Evolutionary conservation across 2,329 filamentous ascomycete genomes (phyloP).

Genomic region (Colletotrichum melonis): DNA sequence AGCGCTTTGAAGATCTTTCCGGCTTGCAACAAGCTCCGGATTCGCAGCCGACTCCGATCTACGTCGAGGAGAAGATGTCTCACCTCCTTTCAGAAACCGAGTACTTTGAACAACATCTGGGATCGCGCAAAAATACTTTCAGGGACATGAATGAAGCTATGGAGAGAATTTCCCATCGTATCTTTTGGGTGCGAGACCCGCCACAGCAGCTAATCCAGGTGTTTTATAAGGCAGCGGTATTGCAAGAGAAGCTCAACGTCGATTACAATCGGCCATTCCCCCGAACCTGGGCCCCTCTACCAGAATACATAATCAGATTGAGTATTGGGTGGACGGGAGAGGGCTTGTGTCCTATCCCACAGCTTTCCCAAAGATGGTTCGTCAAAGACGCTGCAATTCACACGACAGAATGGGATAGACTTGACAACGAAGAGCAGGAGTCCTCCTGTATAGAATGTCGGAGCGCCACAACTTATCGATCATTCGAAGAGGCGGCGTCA

Average conservation of each 20-base stretch:
- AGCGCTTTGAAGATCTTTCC: not conserved
- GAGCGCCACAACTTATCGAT: no score
- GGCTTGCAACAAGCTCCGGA: not conserved
- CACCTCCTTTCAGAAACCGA: not conserved
- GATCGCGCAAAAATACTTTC: not conserved
- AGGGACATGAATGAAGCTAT: not conserved
- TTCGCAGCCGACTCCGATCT: not conserved
- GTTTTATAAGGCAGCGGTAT: not conserved
- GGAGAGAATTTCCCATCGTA: not conserved
- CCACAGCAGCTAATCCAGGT: not conserved
- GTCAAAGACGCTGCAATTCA: not conserved
- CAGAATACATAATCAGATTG: no score
- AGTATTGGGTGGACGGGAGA: no score
- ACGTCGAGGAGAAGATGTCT: not conserved
- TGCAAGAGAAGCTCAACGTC: not conserved
- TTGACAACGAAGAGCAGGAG: accelerated
- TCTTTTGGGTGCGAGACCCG: not conserved
- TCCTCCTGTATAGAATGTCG: not conserved
- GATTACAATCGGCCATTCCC: not conserved
- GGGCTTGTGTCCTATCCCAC: no score
- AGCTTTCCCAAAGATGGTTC: not conserved
- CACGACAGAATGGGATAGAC: accelerated
- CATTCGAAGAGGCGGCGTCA: no score
- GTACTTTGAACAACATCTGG: not conserved
- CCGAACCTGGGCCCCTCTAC: not conserved